Base-by-base conservation (phyloP, 768 basidiomycete genomes). In the Auricularia heimuer region DNA sequence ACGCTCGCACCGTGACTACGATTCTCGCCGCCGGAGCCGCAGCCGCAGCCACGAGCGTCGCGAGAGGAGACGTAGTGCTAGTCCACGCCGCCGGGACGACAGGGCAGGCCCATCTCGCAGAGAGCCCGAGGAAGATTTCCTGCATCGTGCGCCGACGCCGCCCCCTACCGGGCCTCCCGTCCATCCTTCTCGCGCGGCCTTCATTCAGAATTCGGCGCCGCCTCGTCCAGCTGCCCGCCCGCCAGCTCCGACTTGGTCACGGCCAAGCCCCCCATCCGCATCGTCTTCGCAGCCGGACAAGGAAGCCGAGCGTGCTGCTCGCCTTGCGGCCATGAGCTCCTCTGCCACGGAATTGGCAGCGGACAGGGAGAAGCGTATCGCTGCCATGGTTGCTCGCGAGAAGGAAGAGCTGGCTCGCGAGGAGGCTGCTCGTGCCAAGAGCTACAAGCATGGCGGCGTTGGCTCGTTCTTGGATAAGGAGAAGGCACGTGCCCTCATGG, bases 301-400 rank as follows among this genome's bases (percentile, higher is more conserved):
- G 72, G 67, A 75, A 7, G 79, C 81, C 1, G 88, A 87, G 35
- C 88, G 94, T 39, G 86, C 87, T 3, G 89, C 90, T 34, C 87
- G 91, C n/a, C 79, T 98, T 35, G 95, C 92, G 0, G 89, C 93
- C 3, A 98, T 98, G 96, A 76, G 87, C 29, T 76, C 81, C 1
- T 84, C 88, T 65, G 96, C 96, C 1, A 74, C 78, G n/a, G 74
- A 75, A 7, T 80, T 93, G 77, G 82, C 84, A 58, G 73, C 75
- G 0, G 86, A 93, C 56, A 85, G 95, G 33, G 84, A 88, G 66
- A 83, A 86, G 67, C 84, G 90, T 24, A 77, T 98, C 10, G 79
- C 84, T 3, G 78, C 79, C 18, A 73, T 92, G 64, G 77, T 92
- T 34, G 86, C 85, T 72, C 84, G 85, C 72, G 94, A 97, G 74